Percentiles rank a stretch among this genome's conserved stretches.
phyloP scores from a whole-genome alignment of 164 flowering plant species.

The Brasenia schreberi region DNA sequence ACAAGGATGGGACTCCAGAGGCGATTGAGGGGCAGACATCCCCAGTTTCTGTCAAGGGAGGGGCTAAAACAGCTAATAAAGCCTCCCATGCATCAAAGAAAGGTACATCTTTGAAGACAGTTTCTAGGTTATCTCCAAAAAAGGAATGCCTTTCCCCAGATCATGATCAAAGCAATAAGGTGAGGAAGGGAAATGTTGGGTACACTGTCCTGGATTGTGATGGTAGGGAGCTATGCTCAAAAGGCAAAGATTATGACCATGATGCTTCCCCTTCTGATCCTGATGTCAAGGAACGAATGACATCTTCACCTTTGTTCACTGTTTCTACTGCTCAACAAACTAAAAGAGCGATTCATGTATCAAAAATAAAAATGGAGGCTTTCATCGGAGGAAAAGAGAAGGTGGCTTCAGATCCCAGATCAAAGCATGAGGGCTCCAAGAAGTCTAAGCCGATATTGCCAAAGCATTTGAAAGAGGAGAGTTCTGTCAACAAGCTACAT shows the following conservation, averaged over 20 bases:
- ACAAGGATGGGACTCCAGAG: slow-evolving; percentile 14
- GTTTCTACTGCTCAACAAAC: slow-evolving; percentile 11
- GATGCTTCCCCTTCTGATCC: slow-evolving; percentile 5
- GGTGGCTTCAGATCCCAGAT: neutral
- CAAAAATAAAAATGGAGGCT: neutral
- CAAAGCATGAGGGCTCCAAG: neutral
- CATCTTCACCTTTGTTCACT: slow-evolving; percentile 12
- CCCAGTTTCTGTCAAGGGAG: slow-evolving; percentile 13
- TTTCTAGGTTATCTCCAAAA: slow-evolving; percentile 5
- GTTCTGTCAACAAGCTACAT: slow-evolving; percentile 3
- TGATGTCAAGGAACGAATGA: slow-evolving; percentile 7
- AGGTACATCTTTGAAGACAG: slow-evolving; percentile 12
- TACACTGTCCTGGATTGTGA: slow-evolving; percentile 1
- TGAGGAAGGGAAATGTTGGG: slow-evolving; percentile 9
- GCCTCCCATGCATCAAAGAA: slow-evolving; percentile 14
- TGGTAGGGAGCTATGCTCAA: slow-evolving; percentile 1
- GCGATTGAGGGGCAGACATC: slow-evolving; percentile 10
- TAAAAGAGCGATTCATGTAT: neutral
- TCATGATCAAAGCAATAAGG: slow-evolving; percentile 2
- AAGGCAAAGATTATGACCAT: slow-evolving; percentile 2
- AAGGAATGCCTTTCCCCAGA: slow-evolving; percentile 13
- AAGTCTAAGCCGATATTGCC: neutral
- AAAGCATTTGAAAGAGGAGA: slow-evolving; percentile 14
- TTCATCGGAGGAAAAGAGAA: neutral
- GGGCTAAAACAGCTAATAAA: slow-evolving; percentile 8